A percentile compares a stretch with the other conserved stretches of the same genome.
phyloP scores from a whole-genome alignment of 169 alveolate species.

The Plasmodium cynomolgi region DNA sequence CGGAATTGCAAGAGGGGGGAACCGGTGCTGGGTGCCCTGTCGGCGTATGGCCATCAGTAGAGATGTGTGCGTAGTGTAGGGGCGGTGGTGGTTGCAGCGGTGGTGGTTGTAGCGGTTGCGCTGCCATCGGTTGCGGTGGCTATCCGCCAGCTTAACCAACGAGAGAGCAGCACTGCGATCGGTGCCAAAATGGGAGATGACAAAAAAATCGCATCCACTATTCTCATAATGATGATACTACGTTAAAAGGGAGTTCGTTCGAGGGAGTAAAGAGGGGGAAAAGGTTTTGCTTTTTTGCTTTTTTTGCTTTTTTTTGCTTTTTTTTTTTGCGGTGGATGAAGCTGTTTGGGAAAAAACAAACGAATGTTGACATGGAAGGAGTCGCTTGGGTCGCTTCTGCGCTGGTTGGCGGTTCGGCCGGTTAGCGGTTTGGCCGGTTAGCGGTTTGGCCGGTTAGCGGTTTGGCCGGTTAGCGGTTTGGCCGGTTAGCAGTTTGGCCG shows the following conservation, averaged over 20 bases:
- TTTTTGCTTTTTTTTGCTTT: no score
- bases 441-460: no score
- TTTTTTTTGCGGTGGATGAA: neutral
- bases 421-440: no score
- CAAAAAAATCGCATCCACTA: neutral
- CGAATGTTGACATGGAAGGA: neutral
- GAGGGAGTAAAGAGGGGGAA: neutral
- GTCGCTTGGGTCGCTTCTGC: no score
- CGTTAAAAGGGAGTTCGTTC: neutral
- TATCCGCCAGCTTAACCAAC: no score
- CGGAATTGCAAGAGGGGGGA: conserved; percentile 18
- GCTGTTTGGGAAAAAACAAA: neutral
- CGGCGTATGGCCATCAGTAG: neutral
- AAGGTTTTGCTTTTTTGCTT: neutral
- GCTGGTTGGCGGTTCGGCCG: no score
- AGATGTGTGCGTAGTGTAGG: neutral
- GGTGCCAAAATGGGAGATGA: neutral
- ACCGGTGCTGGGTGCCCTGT: conserved; percentile 3
- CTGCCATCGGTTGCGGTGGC: no score
- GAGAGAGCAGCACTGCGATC: no score
- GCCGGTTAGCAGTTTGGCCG: no score
- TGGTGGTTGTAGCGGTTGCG: no score
- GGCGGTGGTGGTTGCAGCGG: neutral
- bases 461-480: no score
- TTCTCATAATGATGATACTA: neutral